Conservation (phyloP, 139 green algal species). For the Chlamydomonas urium region DNA sequence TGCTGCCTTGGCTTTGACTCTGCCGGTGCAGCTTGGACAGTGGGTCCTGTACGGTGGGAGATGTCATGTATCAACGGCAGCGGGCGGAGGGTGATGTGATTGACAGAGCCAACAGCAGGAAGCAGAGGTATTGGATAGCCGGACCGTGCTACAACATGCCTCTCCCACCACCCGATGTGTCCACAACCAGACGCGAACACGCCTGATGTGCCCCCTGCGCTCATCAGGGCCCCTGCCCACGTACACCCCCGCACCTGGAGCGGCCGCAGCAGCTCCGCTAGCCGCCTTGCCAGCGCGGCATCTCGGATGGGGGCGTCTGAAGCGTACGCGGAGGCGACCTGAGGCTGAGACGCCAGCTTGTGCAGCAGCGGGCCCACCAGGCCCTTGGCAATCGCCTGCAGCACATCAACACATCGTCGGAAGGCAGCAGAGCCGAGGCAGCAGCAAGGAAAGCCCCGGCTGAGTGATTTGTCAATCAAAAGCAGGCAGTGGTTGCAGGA, state of each 20-base stretch:
- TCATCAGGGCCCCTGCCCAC: neutral
- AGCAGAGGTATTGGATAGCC: neutral
- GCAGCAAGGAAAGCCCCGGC: too few relatives aligned
- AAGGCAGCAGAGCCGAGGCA: too few relatives aligned
- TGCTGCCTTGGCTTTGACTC: too few relatives aligned
- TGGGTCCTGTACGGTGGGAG: too few relatives aligned
- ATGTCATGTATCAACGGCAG: too few relatives aligned
- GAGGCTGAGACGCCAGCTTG: constrained; percentile 2
- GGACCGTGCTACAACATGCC: too few relatives aligned
- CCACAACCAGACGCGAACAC: neutral
- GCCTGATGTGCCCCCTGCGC: neutral
- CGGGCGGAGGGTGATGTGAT: too few relatives aligned
- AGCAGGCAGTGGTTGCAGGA: too few relatives aligned
- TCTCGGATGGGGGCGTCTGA: neutral
- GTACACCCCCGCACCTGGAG: neutral
- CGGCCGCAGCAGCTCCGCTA: neutral
- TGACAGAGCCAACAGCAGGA: too few relatives aligned
- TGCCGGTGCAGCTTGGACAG: too few relatives aligned
- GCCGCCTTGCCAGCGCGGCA: neutral
- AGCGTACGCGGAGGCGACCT: neutral
- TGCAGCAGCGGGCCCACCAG: neutral
- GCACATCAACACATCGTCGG: too few relatives aligned
- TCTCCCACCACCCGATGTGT: neutral
- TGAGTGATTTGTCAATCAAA: too few relatives aligned
- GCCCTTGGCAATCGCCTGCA: neutral